Evolutionary conservation across 83 land plant species (phyloP), one percentile per base, ranked within the genome.

Genomic region (Picea engelmannii): DNA sequence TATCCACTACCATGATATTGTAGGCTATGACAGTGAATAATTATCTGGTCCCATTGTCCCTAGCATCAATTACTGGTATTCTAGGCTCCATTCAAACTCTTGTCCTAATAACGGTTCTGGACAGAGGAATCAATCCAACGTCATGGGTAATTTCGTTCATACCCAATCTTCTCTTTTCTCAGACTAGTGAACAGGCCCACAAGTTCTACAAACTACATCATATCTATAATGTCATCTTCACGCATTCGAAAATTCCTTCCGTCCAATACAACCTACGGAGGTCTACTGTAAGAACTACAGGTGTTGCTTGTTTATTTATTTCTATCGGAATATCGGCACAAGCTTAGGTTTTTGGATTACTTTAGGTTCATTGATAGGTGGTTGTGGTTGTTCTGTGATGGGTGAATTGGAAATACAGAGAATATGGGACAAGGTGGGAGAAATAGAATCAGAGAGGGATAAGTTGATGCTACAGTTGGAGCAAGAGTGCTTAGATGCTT

Each of bases 371-470:
- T 61, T 10, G 55, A 47, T 21, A 44, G 52, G 74, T 63, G 25
- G 35, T 80, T 47, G 20, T 65, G 35, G 35, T 21, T 12, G 23
- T 23, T 61, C 7, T 24, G 27, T 16, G 15, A 55, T 17, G 4
- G 60, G 15, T 44, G 25, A 44, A 5, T 44, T 77, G 20, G 55
- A 38, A 31, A 20, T 55, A 25, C 78, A 94, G 96, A 67, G 82
- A 82, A 81, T 92, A 77, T 94, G 96, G 96, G 90, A 92, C 78
- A 95, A 94, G 69, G 86, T 92, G 62, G 96, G 96, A 52, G 96
- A 94, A 80, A 90, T 62, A 73, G 93, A 89, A n/a, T 62, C 15
- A 38, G 95, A 92, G 16, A 89, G 87, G 81, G 95, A 94, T 55
- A 89, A 64, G 82, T 86, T 91, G 88, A 80, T 94, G 61, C 71